A percentile compares a stretch with the other conserved stretches of the same genome.
Conservation (phyloP, 495 filamentous ascomycete genomes). For the Neurospora sp. region DNA sequence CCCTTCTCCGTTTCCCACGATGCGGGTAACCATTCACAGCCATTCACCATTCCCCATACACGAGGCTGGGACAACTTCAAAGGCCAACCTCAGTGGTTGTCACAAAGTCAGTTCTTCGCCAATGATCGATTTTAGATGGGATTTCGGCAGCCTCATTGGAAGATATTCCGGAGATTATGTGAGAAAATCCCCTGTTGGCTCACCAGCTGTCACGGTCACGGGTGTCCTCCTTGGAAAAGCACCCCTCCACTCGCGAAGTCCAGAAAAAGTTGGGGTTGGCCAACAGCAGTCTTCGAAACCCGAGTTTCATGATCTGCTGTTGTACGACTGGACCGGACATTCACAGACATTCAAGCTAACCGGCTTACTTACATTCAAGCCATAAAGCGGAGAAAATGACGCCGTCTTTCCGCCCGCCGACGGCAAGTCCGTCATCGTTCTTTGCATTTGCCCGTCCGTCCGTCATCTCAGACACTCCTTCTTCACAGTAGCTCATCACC, state of each 20-base stretch:
- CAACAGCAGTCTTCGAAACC: background rate
- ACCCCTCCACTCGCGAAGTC: background rate
- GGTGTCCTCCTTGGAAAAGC: background rate
- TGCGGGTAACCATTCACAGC: background rate
- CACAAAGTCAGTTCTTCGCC: constrained; percentile 10
- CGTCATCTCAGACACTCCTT: background rate
- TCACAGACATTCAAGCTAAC: background rate
- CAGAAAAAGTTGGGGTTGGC: background rate
- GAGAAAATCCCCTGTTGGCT: background rate
- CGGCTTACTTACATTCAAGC: background rate
- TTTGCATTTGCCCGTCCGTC: background rate
- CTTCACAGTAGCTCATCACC: background rate
- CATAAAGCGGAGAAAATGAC: constrained; percentile 4
- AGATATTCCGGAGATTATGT: constrained; percentile 4
- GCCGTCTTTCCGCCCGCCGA: background rate
- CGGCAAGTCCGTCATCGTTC: background rate
- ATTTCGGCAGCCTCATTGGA: constrained; percentile 13
- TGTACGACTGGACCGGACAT: background rate
- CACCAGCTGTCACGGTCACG: background rate
- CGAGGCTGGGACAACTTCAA: constrained; percentile 9
- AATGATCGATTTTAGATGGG: constrained; percentile 11
- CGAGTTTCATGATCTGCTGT: background rate
- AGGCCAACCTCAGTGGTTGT: constrained; percentile 8
- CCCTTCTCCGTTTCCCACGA: background rate
- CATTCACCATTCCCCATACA: constrained; percentile 5